Percentiles rank a stretch among this genome's conserved stretches.
These are phyloP conservation scores for Chytriomyces confervae DNA, from an alignment of 192 early-diverging fungal genomes.

Conservation along the genomic window DNA sequence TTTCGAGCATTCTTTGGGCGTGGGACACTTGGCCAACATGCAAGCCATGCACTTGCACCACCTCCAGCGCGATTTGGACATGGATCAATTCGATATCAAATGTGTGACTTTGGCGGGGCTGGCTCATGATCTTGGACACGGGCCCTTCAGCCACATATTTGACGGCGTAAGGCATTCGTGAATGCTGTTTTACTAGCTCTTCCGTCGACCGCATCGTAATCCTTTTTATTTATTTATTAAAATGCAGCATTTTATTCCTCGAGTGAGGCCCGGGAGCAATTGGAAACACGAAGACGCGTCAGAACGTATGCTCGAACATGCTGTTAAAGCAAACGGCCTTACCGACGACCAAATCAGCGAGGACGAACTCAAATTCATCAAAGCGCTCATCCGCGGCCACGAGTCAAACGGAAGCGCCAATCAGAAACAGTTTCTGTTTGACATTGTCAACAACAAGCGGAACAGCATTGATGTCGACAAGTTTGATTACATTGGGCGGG, in stretches of 20 bases:
- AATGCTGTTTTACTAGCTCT: neutral
- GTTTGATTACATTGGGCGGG: constrained; percentile 63
- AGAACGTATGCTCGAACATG: constrained; percentile 82
- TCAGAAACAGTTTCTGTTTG: constrained; percentile 79
- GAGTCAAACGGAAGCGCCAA: constrained; percentile 25
- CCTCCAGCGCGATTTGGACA: constrained; percentile 81
- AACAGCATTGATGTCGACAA: constrained; percentile 96
- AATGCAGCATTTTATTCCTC: constrained; percentile 71
- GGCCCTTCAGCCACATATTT: constrained; percentile 95
- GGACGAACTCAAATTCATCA: constrained; percentile 52
- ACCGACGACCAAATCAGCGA: constrained; percentile 72
- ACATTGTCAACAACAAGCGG: constrained; percentile 95
- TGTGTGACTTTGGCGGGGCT: constrained; percentile 90
- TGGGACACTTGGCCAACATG: constrained; percentile 77
- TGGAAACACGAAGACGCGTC: constrained; percentile 69
- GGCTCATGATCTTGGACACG: constrained; percentile 97
- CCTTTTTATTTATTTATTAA: neutral
- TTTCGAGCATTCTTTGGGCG: constrained; percentile 95
- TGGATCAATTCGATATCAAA: constrained; percentile 77
- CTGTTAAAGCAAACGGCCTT: constrained; percentile 76
- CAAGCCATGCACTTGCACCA: constrained; percentile 72
- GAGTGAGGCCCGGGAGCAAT: constrained; percentile 40
- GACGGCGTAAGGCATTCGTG: constrained; percentile 60
- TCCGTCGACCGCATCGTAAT: neutral
- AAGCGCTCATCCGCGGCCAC: constrained; percentile 55